A percentile compares a stretch with the other conserved stretches of the same genome.
Evolutionary conservation across 495 filamentous ascomycete genomes (phyloP).

Genomic region (Penicillium nucicola): DNA sequence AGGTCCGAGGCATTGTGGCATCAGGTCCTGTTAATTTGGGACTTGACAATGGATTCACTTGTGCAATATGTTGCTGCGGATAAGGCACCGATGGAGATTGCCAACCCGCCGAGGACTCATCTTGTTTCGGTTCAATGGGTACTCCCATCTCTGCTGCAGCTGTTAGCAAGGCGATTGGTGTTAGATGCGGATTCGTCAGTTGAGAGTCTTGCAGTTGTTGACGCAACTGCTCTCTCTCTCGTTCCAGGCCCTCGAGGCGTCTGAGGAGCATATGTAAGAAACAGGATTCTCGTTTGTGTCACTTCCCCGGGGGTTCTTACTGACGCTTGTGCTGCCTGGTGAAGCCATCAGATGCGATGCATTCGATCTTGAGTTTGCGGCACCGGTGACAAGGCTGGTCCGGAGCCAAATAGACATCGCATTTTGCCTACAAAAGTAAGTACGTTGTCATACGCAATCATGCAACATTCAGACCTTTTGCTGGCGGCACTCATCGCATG

Average conservation of each 20-base stretch:
- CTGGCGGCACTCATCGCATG: slow-evolving; percentile 45
- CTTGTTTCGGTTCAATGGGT: neutral
- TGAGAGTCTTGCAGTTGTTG: slow-evolving; percentile 28
- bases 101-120: slow-evolving; percentile 6
- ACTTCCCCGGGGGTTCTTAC: slow-evolving; percentile 16
- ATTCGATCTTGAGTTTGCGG: slow-evolving; percentile 32
- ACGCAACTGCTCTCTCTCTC: slow-evolving; percentile 37
- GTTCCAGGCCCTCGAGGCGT: slow-evolving; percentile 35
- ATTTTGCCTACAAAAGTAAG: slow-evolving; percentile 31
- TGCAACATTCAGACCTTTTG: slow-evolving; percentile 33
- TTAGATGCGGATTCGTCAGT: slow-evolving; percentile 17
- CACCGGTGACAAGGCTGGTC: slow-evolving; percentile 37
- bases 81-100: slow-evolving; percentile 14
- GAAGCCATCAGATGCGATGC: slow-evolving; percentile 42
- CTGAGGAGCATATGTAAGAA: slow-evolving; percentile 9
- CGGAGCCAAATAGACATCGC: slow-evolving; percentile 37
- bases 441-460: too few species aligned
- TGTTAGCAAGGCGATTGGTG: slow-evolving; percentile 29
- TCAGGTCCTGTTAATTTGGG: slow-evolving; percentile 11
- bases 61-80: slow-evolving; percentile 15
- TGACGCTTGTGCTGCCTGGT: slow-evolving; percentile 44
- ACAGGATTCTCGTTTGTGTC: neutral
- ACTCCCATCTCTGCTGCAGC: slow-evolving; percentile 30
- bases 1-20: slow-evolving; percentile 21
- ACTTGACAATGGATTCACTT: neutral